phyloP scores from a whole-genome alignment of 1,139 yeast species.

The Pichia sp. region DNA sequence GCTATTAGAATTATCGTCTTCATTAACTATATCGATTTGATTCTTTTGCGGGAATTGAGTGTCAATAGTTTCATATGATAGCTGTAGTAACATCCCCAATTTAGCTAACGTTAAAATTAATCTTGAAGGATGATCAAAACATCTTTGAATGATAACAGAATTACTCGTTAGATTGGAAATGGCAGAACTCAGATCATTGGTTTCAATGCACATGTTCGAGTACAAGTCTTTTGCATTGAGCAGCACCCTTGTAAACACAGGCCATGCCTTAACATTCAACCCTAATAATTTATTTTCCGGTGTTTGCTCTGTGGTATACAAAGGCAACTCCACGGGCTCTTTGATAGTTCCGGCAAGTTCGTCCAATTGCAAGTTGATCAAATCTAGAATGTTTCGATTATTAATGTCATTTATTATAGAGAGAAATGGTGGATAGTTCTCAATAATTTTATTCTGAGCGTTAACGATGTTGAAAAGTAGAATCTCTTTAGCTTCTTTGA shows the following conservation, averaged over 20 bases:
- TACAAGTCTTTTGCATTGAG: constrained; percentile 20
- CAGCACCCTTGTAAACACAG: constrained; percentile 18
- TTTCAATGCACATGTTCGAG: constrained; percentile 19
- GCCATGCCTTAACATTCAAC: constrained; percentile 21
- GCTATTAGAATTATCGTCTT: constrained; percentile 6
- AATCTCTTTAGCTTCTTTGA: constrained; percentile 15
- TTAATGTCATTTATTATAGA: constrained; percentile 17
- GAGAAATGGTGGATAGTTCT: constrained; percentile 20
- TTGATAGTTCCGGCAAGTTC: constrained; percentile 8
- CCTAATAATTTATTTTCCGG: constrained; percentile 17
- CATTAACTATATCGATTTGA: constrained; percentile 9
- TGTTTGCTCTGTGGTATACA: constrained; percentile 15
- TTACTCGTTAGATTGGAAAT: constrained; percentile 28
- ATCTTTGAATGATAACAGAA: constrained; percentile 13
- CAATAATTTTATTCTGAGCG: constrained; percentile 19
- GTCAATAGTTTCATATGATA: constrained; percentile 11
- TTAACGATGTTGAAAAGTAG: constrained; percentile 16
- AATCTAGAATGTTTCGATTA: constrained; percentile 17
- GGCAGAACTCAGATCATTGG: constrained; percentile 17
- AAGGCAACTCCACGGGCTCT: constrained; percentile 15
- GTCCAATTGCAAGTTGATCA: constrained; percentile 15
- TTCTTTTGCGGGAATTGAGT: constrained; percentile 9
- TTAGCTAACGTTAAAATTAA: constrained; percentile 14
- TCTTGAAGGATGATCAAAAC: constrained; percentile 16
- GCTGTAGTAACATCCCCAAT: constrained; percentile 14